Evolutionary conservation across 306 rosid species (phyloP).

Genomic region (Trifolium repens): DNA sequence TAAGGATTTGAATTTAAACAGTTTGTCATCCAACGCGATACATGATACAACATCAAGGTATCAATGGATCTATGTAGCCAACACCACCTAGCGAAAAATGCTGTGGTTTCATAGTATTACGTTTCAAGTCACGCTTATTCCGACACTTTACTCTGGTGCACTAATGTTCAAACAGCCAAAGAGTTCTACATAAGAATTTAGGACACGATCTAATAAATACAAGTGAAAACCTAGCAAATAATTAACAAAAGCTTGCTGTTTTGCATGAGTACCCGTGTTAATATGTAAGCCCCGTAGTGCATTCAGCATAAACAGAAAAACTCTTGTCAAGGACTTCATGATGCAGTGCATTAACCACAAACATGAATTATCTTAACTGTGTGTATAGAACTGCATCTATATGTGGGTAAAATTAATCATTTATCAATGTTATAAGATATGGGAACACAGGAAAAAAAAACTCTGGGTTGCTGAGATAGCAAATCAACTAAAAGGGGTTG

Average conservation of each 20-base stretch:
- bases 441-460: background rate
- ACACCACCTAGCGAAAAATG: background rate
- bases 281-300: background rate
- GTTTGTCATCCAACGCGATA: background rate
- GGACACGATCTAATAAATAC: background rate
- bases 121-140: background rate
- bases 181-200: background rate
- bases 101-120: background rate
- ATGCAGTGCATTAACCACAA: background rate
- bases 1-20: background rate
- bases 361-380: background rate
- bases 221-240: background rate
- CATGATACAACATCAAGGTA: background rate
- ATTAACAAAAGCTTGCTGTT: background rate
- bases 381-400: background rate
- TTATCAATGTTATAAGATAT: background rate
- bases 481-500: background rate
- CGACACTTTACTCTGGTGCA: background rate
- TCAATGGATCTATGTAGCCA: background rate
- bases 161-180: background rate
- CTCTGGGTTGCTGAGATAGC: background rate
- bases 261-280: background rate
- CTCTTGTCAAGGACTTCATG: background rate
- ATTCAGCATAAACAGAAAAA: slow-evolving; percentile 1
- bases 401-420: background rate